A percentile compares a stretch with the other conserved stretches of the same genome.
Conservation (phyloP, 108 stramenopile genomes). For the Phaeodactylum tricornutum region DNA sequence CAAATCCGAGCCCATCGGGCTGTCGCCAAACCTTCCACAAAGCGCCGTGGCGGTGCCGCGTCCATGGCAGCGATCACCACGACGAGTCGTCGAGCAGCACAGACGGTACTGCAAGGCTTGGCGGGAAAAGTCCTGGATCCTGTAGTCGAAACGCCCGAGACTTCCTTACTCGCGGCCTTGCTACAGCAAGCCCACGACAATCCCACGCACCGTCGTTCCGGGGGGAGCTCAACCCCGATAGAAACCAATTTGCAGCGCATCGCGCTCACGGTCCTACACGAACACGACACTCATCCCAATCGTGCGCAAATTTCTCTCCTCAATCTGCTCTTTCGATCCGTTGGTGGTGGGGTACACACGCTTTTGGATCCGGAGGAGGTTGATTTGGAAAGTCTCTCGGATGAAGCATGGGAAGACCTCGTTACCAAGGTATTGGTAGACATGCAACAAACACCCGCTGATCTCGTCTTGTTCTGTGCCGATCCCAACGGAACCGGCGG, state of each 20-base stretch:
- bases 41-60: not conserved
- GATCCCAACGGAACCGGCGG: slow-evolving; percentile 12
- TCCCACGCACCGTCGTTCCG: not conserved
- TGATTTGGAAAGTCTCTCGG: slow-evolving; percentile 58
- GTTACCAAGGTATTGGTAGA: slow-evolving; percentile 66
- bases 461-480: slow-evolving; percentile 41
- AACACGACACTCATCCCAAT: slow-evolving; percentile 44
- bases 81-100: not conserved
- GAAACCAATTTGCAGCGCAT: slow-evolving; percentile 24
- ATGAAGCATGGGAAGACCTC: slow-evolving; percentile 52
- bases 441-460: slow-evolving; percentile 49
- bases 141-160: slow-evolving; percentile 13
- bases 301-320: slow-evolving; percentile 39
- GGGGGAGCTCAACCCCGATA: not conserved
- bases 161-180: slow-evolving; percentile 27
- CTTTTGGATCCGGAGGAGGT: slow-evolving; percentile 16
- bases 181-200: not conserved
- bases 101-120: slow-evolving; percentile 9
- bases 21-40: not conserved
- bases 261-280: slow-evolving; percentile 17
- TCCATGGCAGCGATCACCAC: not conserved
- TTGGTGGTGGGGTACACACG: slow-evolving; percentile 46
- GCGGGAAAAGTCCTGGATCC: slow-evolving; percentile 22
- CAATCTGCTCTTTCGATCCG: slow-evolving; percentile 74
- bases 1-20: not conserved